Conservation (phyloP, 306 rosid species). For the Malus fusca region DNA sequence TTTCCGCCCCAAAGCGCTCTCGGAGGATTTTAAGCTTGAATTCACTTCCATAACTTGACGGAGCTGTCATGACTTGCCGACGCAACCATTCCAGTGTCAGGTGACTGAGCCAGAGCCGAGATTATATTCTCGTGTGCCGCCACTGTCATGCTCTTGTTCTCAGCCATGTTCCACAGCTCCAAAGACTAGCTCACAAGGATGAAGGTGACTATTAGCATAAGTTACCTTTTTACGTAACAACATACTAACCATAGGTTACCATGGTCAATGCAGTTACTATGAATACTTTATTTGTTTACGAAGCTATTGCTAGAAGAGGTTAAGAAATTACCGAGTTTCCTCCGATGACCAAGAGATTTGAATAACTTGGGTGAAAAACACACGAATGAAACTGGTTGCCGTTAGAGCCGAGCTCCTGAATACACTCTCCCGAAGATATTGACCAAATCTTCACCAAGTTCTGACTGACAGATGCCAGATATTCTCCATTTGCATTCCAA, state of each 20-base stretch:
- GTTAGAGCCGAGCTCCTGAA: constrained; percentile 64
- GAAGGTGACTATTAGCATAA: background rate
- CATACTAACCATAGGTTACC: background rate
- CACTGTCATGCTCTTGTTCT: constrained; percentile 71
- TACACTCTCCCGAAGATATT: constrained; percentile 57
- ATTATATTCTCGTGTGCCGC: constrained; percentile 69
- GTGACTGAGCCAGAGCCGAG: constrained; percentile 77
- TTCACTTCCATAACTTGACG: constrained; percentile 83
- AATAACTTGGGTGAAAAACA: constrained; percentile 85
- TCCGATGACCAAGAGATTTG: constrained; percentile 74
- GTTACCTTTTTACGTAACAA: background rate
- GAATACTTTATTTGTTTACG: background rate
- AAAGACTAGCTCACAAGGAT: constrained; percentile 41
- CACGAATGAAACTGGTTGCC: constrained; percentile 72
- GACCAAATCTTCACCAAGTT: constrained; percentile 78
- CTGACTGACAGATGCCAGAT: constrained; percentile 71
- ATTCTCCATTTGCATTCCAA: constrained; percentile 77
- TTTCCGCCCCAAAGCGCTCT: constrained; percentile 6
- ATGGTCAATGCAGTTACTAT: background rate
- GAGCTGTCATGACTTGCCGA: constrained; percentile 83
- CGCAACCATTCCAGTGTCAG: constrained; percentile 75
- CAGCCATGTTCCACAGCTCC: constrained; percentile 87
- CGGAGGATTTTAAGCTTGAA: constrained; percentile 10
- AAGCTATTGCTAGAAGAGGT: background rate
- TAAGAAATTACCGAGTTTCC: constrained; percentile 63